Percentiles rank a stretch among this genome's conserved stretches.
Conservation (phyloP, 75 land plant species). For the Sequoia sempervirens region DNA sequence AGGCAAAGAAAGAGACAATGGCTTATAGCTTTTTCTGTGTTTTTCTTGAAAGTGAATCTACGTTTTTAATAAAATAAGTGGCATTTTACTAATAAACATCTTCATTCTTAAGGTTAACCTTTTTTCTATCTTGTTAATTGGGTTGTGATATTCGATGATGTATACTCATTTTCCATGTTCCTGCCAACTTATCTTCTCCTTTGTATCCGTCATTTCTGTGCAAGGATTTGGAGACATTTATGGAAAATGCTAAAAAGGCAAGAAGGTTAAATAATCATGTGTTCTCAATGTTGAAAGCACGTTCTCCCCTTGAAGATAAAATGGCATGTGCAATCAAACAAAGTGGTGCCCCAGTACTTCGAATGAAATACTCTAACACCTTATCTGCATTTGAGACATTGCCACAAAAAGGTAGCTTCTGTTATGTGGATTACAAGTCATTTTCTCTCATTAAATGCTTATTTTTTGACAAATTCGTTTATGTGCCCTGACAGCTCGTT, state of each 20-base stretch:
- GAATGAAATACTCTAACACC: conserved; percentile 72
- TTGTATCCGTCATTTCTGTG: conserved; percentile 3
- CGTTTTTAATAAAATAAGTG: neutral
- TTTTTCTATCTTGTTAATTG: neutral
- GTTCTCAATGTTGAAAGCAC: conserved; percentile 85
- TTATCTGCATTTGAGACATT: conserved; percentile 95
- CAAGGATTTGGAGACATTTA: conserved; percentile 68
- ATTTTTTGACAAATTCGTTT: neutral
- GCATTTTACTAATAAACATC: neutral
- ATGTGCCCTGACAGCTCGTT: conserved; percentile 3
- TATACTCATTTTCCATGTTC: conserved; percentile 6
- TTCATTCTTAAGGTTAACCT: neutral
- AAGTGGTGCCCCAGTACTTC: conserved; percentile 83
- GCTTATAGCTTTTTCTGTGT: neutral
- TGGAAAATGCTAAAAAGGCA: conserved; percentile 86
- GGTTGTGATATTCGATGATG: conserved; percentile 13
- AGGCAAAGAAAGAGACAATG: neutral
- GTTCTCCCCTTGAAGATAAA: conserved; percentile 92
- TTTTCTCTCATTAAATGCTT: neutral
- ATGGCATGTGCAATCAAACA: conserved; percentile 92
- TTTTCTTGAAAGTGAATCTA: neutral
- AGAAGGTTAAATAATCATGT: conserved; percentile 93
- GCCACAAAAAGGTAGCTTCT: conserved; percentile 68
- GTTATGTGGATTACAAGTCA: neutral
- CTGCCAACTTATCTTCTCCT: conserved; percentile 1